Evolutionary conservation across 1,284 basidiomycete genomes (phyloP).

Genomic region (Vanrija pseudolonga): DNA sequence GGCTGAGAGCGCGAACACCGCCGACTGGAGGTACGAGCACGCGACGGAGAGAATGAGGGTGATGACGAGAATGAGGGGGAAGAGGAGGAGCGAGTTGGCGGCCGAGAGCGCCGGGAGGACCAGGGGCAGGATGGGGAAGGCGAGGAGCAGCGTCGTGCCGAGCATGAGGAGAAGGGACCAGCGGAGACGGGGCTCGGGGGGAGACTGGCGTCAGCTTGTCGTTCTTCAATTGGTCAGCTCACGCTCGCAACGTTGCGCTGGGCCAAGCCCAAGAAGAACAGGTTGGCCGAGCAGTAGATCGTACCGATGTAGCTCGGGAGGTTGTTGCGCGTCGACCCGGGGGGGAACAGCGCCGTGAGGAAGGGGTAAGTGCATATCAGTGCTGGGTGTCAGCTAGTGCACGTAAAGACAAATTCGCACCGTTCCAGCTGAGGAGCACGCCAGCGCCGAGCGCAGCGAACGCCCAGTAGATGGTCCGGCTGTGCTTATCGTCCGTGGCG

Average conservation of each 20-base stretch:
- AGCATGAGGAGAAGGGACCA: constrained; percentile 37
- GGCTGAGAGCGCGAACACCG: constrained; percentile 41
- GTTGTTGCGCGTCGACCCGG: constrained; percentile 24
- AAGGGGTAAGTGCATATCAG: constrained; percentile 47
- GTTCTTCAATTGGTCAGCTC: neutral
- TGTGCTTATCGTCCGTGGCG: neutral
- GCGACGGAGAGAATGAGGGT: constrained; percentile 36
- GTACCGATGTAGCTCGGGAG: constrained; percentile 43
- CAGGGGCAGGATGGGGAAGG: constrained; percentile 41
- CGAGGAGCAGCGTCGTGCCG: constrained; percentile 23
- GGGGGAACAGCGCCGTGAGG: constrained; percentile 33
- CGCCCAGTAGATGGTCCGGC: constrained; percentile 28
- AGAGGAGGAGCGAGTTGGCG: constrained; percentile 24
- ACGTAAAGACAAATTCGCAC: constrained; percentile 34
- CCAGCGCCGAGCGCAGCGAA: constrained; percentile 49
- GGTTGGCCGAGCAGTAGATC: constrained; percentile 45
- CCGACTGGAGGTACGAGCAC: constrained; percentile 44
- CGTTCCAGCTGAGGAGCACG: constrained; percentile 47
- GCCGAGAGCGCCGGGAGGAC: constrained; percentile 29
- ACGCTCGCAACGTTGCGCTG: constrained; percentile 42
- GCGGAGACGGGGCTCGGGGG: constrained; percentile 33
- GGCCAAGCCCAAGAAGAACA: constrained; percentile 46
- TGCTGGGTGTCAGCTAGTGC: constrained; percentile 18
- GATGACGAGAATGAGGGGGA: constrained; percentile 30
- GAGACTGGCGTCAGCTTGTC: constrained; percentile 21